Evolutionary conservation across 768 basidiomycete species (phyloP).

Genomic region (Rossbeevera mucosa): DNA sequence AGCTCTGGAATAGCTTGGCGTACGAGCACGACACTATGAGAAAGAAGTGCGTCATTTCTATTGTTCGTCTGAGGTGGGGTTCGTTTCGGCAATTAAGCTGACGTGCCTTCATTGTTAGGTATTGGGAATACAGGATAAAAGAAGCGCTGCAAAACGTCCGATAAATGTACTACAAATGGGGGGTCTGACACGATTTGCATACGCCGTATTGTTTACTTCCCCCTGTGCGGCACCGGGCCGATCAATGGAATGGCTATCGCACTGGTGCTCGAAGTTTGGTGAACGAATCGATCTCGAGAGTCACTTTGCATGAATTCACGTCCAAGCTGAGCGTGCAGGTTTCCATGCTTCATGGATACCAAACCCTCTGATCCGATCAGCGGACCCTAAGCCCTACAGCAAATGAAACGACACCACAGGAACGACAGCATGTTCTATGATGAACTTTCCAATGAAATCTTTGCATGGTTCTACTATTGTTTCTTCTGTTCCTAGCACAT

Average conservation of each 20-base stretch:
- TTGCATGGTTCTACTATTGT: slow-evolving; percentile 81
- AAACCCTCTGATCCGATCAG: slow-evolving; percentile 72
- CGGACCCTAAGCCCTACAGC: slow-evolving; percentile 58
- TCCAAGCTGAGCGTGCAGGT: background rate
- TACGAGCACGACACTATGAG: slow-evolving; percentile 69
- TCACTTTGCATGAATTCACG: background rate
- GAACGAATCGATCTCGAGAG: background rate
- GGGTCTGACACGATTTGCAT: slow-evolving; percentile 7
- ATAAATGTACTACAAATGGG: slow-evolving; percentile 15
- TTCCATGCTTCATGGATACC: slow-evolving; percentile 45
- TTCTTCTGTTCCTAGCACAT: slow-evolving; percentile 39
- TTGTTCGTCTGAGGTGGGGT: slow-evolving; percentile 4
- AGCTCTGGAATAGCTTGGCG: slow-evolving; percentile 72
- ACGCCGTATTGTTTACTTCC: slow-evolving; percentile 1
- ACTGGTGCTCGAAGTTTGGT: background rate
- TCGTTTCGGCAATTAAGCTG: slow-evolving; percentile 24
- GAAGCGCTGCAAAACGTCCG: slow-evolving; percentile 36
- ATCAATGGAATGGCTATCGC: background rate
- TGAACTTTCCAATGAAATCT: slow-evolving; percentile 64
- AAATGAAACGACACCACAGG: slow-evolving; percentile 64
- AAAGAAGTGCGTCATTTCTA: slow-evolving; percentile 55
- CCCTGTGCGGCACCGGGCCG: background rate
- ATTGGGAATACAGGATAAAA: slow-evolving; percentile 72
- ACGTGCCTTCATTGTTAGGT: slow-evolving; percentile 39
- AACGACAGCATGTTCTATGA: slow-evolving; percentile 58